Base-by-base conservation (phyloP, 2,329 filamentous ascomycete genomes). In the Ceratocystiopsis sp. region DNA sequence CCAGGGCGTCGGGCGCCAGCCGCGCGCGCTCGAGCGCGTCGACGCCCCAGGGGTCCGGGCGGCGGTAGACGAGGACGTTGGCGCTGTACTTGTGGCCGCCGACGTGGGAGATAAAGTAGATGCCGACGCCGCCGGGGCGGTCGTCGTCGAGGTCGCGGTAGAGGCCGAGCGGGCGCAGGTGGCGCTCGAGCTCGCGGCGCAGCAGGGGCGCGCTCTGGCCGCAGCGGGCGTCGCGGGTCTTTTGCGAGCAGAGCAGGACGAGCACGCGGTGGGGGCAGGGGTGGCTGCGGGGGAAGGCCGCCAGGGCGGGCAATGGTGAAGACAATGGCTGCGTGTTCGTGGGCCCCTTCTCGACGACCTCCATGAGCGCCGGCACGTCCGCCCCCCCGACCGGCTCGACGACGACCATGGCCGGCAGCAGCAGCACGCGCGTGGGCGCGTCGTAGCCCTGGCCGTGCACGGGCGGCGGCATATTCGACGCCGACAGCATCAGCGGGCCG, bases 61-160 rank as follows among this genome's bases (percentile, higher is more conserved):
- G 70, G 11, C 91, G 73, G 59, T 98, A 96, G 1, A 98, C 69
- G 66, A 98, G 83, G 52, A 96, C 76, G 54, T 98, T 98, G 25
- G 91, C 91, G 39, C 80, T 78, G 63, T 93, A 96, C 65, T 95
- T 95, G 66, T 98, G 91, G 0, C 91, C 91, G 25, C 91, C 91
- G 3, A 95, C 86, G 56, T 98, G 91, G 51, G 78, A 89, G 56
- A 96, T 93, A 57, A 95, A 96, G 63, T 94, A 94, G 50, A 98
- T 84, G 0, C 85, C 89, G 7, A 95, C 89, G 13, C 91, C 91
- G 12, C 89, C 89, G 0, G 87, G 85, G 45, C 91, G 67, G 59
- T 86, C 78, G 58, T 98, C 91, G 56, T 93, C 77, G 39, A 91
- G 63, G 57, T 96, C 89, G 29, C 91, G 78, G 59, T 81, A 87